Base-by-base conservation (phyloP, 2,329 filamentous ascomycete species). In the Aspergillus sp. region DNA sequence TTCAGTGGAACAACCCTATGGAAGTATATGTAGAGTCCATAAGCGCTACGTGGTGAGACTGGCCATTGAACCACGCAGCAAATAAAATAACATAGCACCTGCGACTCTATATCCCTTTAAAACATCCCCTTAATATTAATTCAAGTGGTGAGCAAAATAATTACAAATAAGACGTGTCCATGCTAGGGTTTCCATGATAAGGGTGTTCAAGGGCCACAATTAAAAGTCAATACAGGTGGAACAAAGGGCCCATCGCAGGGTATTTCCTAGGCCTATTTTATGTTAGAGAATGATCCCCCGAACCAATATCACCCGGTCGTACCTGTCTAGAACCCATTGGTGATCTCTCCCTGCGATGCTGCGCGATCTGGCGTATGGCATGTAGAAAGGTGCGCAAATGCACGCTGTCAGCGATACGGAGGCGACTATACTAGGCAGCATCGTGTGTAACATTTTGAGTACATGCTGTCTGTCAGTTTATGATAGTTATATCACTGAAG, bases 311-410 rank as follows among this genome's bases (percentile, higher is more conserved):
- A 19, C 12, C 3, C 17, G 2, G n/a, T 6, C 1, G 23, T 31
- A 40, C 37, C 37, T 31, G 27, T 40, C 4, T 6, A 17, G 37
- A 9, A 11, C 12, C 17, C 15, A 17, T 17, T 6, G 37, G 3
- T 6, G 9, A 2, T 33, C n/a, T 17, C 25, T 4, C 23, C 15
- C 19, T 9, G 4, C 9, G 15, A 15, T 52, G 17, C 19, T 31
- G 27, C 27, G 52, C 1, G 59, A 59, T 8, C 15, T 48, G 2
- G 21, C 12, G 40, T 62, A 62, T 6, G 59, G 59, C 1, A 57
- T 15, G 19, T 57, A 57, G 47, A 60, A 62, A 1, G 59, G 59
- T 3, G 45, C 46, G 19, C 54, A 62, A 15, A 62, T 44, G 3
- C 54, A 51, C 2, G 54, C 54, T 31, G 39, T 27, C 15, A 62